Evolutionary conservation across 352 stramenopile genomes (phyloP).

Genomic region (Elongisporangium anandrum): DNA sequence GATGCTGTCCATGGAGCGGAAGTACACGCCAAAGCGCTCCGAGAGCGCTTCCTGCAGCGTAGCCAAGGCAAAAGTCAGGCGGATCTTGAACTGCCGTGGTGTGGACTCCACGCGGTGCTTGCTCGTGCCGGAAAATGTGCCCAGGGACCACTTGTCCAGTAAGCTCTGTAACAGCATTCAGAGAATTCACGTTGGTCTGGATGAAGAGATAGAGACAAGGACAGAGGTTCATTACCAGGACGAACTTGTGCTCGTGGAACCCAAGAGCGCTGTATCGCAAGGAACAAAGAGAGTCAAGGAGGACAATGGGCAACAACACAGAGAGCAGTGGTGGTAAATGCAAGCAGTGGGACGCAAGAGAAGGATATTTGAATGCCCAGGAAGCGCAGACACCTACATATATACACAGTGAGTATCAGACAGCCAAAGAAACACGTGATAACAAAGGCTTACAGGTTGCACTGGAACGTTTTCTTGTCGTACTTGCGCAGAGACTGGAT

Average conservation of each 20-base stretch:
- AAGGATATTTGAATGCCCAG: conserved; percentile 61
- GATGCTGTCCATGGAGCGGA: conserved; percentile 43
- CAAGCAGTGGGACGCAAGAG: neutral
- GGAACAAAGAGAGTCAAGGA: conserved; percentile 6
- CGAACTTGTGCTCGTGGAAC: conserved; percentile 74
- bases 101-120: conserved; percentile 53
- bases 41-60: conserved; percentile 51
- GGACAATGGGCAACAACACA: conserved; percentile 12
- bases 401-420: conserved; percentile 2
- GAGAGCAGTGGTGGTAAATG: conserved; percentile 8
- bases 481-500: conserved; percentile 77
- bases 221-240: conserved; percentile 27
- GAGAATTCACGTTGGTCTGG: neutral
- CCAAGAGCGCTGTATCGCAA: conserved; percentile 28
- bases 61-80: conserved; percentile 37
- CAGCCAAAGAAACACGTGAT: neutral
- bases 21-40: conserved; percentile 66
- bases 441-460: conserved; percentile 43
- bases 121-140: conserved; percentile 42
- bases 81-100: conserved; percentile 58
- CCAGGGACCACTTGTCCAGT: conserved; percentile 57
- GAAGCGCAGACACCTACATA: conserved; percentile 48
- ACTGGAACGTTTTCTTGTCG: conserved; percentile 60
- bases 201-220: neutral
- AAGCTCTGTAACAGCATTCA: conserved; percentile 18